Base-by-base conservation (phyloP, 306 rosid species). In the Acacia acuminata region DNA sequence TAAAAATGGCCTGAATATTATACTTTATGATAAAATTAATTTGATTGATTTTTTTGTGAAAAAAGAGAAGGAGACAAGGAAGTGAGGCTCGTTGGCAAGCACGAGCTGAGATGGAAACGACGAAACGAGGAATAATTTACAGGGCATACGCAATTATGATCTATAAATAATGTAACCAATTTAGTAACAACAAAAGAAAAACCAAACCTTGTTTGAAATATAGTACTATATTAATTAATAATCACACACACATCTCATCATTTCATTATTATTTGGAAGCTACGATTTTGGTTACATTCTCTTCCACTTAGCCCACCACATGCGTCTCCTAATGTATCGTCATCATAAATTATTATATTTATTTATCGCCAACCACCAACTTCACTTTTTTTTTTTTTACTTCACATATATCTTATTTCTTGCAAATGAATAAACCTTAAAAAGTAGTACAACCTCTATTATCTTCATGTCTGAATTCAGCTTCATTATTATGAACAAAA, bases 201-300 rank as follows among this genome's bases (percentile, higher is more conserved):
- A 76, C 61, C n/a, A 82, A 86, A 79, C 40, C 51, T 82, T 53
- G 22, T 79, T 22, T 48, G 60, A n/a, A 19, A 7, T 53, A 17
- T 53, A 47, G 56, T 14, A 50, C 56, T 16, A 16, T 14, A 14
- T 16, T 14, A 50, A 13, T 50, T 14, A 50, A 14, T 50, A 50
- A 14, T 0, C 40, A 34, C 36, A 3, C 36, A 34, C 15, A 51
- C 4, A 51, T 51, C 5, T 5, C 17, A 80, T 76, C 5, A 56
- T 83, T 85, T 71, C 8, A 44, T 36, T 40, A 84, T 73, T 77
- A 78, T 81, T 77, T 87, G 3, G 82, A 87, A 87, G 84, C 55
- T 74, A 67, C 77, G 67, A 60, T 47, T 24, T 45, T 14, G 58
- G 24, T 14, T 13, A 7, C 22, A 44, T 71, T n/a, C 36, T 70